phyloP scores from a whole-genome alignment of 2,329 filamentous ascomycete genomes.

The Didymella arachidicola region DNA sequence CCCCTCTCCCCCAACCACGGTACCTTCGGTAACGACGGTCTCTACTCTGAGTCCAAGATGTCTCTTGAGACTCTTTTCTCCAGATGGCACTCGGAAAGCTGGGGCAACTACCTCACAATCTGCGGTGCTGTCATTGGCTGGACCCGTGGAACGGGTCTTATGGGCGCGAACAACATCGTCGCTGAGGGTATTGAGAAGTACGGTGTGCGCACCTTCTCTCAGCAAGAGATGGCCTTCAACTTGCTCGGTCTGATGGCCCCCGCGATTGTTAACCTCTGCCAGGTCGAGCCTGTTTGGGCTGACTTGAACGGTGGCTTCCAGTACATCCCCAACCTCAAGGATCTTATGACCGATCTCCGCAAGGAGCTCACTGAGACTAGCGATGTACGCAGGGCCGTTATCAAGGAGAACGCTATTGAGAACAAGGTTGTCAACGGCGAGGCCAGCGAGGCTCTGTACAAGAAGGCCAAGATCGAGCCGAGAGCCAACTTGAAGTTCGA shows the following conservation, averaged over 20 bases:
- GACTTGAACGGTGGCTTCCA: conserved; percentile 97
- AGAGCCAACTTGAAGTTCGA: conserved; percentile 98
- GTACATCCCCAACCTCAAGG: conserved; percentile 95
- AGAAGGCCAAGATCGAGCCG: conserved; percentile 90
- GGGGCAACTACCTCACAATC: conserved; percentile 96
- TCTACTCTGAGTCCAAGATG: conserved; percentile 98
- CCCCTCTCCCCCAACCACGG: conserved; percentile 98
- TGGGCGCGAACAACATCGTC: conserved; percentile 97
- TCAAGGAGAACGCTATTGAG: conserved; percentile 94
- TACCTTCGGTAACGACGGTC: conserved; percentile 95
- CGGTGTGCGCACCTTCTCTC: conserved; percentile 96
- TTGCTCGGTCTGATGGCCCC: conserved; percentile 95
- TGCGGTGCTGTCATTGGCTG: conserved; percentile 98
- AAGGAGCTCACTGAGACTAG: conserved; percentile 95
- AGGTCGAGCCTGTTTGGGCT: conserved; percentile 93
- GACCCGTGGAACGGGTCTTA: conserved; percentile 97
- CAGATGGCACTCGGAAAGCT: conserved; percentile 96
- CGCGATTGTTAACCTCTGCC: conserved; percentile 91
- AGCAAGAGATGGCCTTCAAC: conserved; percentile 99
- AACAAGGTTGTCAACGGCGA: conserved; percentile 98
- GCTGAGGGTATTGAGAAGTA: conserved; percentile 96
- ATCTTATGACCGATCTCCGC: conserved; percentile 89
- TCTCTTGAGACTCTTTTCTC: conserved; percentile 98
- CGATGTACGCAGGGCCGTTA: conserved; percentile 90
- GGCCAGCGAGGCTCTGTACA: conserved; percentile 89